Percentiles rank a stretch among this genome's conserved stretches.
phyloP scores from a whole-genome alignment of 1,284 basidiomycete genomes.

The Cystobasidiaceae sp. region DNA sequence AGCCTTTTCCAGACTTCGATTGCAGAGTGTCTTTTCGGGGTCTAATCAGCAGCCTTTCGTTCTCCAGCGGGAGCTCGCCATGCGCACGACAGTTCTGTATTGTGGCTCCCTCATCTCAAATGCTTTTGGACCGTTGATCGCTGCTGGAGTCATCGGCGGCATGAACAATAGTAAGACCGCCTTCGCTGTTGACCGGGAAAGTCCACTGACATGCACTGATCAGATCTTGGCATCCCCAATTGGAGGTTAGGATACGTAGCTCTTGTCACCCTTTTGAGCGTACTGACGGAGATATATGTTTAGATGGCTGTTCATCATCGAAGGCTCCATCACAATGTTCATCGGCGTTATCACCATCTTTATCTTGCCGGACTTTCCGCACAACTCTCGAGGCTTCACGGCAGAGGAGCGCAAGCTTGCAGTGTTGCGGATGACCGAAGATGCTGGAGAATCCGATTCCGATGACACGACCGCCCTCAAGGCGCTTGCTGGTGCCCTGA shows the following conservation, averaged over 20 bases:
- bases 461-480: constrained; percentile 54
- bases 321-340: constrained; percentile 51
- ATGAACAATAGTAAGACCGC: constrained; percentile 56
- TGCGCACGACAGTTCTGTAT: constrained; percentile 65
- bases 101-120: constrained; percentile 64
- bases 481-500: constrained; percentile 58
- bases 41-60: not conserved
- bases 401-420: constrained; percentile 60
- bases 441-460: constrained; percentile 65
- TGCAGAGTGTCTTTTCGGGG: too few relatives aligned
- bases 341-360: constrained; percentile 60
- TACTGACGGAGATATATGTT: not conserved
- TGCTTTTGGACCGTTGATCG: constrained; percentile 66
- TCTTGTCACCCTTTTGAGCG: too few relatives aligned
- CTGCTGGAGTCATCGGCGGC: constrained; percentile 61
- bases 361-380: constrained; percentile 66
- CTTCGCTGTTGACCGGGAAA: too few relatives aligned
- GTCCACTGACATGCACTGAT: too few relatives aligned
- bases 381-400: constrained; percentile 63
- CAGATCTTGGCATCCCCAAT: constrained; percentile 58
- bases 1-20: not conserved
- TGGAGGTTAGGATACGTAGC: constrained; percentile 60
- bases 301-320: constrained; percentile 14
- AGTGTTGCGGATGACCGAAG: constrained; percentile 65
- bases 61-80: constrained; percentile 51